Evolutionary conservation across 192 early-diverging fungal genomes (phyloP).

Genomic region (Backusella mclennaniae): DNA sequence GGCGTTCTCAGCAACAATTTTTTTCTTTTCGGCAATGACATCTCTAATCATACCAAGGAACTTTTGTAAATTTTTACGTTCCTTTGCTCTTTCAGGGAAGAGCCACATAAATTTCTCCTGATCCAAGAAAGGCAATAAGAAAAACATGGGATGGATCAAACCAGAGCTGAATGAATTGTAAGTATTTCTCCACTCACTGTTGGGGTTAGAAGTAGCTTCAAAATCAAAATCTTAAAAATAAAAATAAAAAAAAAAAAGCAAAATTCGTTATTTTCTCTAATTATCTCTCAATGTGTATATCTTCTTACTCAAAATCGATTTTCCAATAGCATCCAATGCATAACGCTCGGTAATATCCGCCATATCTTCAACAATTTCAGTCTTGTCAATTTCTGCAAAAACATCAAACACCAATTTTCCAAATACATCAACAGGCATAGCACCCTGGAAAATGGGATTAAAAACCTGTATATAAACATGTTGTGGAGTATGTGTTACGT

Average conservation of each 20-base stretch:
- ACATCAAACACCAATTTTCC: slow-evolving; percentile 1
- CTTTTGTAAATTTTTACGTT: slow-evolving; percentile 14
- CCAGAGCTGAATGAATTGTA: slow-evolving; percentile 21
- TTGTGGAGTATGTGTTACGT: background rate
- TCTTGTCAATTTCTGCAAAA: background rate
- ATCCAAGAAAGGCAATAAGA: slow-evolving; percentile 26
- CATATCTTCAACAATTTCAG: slow-evolving; percentile 1
- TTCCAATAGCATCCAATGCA: slow-evolving; percentile 6
- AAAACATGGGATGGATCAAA: slow-evolving; percentile 11
- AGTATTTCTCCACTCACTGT: slow-evolving; percentile 19
- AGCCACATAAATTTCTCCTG: background rate
- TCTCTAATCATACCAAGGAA: slow-evolving; percentile 15
- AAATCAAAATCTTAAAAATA: slow-evolving; percentile 14
- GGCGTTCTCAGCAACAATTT: background rate
- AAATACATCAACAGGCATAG: slow-evolving; percentile 2
- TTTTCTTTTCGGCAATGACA: slow-evolving; percentile 22
- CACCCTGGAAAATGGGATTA: background rate
- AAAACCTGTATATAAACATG: background rate
- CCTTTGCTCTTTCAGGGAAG: slow-evolving; percentile 22
- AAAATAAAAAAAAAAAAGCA: background rate
- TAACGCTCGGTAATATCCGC: background rate
- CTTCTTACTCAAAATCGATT: background rate
- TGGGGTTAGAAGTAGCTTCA: slow-evolving; percentile 11
- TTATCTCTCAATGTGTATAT: background rate
- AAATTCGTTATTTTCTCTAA: background rate